Evolutionary conservation across 2,329 filamentous ascomycete genomes (phyloP).

Genomic region (Monosporascus ibericus): DNA sequence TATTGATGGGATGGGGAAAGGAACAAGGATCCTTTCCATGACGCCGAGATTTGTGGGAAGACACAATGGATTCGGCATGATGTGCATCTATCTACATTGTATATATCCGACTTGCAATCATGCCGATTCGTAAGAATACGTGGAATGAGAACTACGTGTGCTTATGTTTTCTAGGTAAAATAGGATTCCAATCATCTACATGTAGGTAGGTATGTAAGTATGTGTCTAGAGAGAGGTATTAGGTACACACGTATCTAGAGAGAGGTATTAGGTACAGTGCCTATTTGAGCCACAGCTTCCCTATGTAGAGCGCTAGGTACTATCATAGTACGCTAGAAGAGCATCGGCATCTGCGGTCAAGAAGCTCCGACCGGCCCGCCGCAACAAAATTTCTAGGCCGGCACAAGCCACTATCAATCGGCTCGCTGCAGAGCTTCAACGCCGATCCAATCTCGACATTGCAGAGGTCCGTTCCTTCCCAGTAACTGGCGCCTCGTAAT

Average conservation of each 20-base stretch:
- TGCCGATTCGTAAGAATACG: neutral
- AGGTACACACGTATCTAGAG: no score
- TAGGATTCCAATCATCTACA: no score
- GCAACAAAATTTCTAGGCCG: slow-evolving; percentile 26
- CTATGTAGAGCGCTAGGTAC: neutral
- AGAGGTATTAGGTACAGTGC: no score
- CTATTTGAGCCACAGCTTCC: no score
- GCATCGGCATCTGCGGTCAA: slow-evolving; percentile 17
- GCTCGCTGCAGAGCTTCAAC: slow-evolving; percentile 2
- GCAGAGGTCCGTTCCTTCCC: neutral
- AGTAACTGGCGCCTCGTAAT: neutral
- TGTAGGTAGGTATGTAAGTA: no score
- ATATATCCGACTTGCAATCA: neutral
- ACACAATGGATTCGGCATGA: neutral
- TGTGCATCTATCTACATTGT: neutral
- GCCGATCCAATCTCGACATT: neutral
- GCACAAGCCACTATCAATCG: slow-evolving; percentile 3
- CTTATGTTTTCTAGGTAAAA: no score
- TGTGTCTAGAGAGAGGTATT: no score
- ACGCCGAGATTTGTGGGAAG: neutral
- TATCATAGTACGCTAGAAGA: neutral
- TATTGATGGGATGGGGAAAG: neutral
- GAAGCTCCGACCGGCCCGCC: slow-evolving; percentile 19
- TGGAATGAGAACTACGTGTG: no score
- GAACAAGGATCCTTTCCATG: neutral